Evolutionary conservation across 371 early-diverging fungal genomes (phyloP).

Genomic region (Circinella minor): DNA sequence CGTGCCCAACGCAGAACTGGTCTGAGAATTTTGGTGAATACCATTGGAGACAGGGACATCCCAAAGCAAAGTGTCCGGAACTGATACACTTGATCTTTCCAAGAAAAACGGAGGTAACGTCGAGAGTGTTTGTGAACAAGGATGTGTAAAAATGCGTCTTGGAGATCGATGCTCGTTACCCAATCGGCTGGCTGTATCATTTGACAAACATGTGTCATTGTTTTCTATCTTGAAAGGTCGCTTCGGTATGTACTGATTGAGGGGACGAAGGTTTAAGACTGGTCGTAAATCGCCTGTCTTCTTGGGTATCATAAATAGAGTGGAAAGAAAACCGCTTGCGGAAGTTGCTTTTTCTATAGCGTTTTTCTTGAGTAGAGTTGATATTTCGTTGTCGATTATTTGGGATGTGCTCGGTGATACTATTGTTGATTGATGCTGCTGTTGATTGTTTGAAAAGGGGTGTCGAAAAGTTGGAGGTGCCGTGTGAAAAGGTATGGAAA

Average conservation of each 20-base stretch:
- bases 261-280: conserved; percentile 25
- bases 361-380: background rate
- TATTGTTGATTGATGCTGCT: background rate
- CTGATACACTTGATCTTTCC: conserved; percentile 29
- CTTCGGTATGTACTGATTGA: conserved; percentile 23
- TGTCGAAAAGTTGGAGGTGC: background rate
- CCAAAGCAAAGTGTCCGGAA: conserved; percentile 37
- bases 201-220: conserved; percentile 17
- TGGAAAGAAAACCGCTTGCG: conserved; percentile 17
- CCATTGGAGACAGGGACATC: conserved; percentile 31
- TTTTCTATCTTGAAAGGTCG: conserved; percentile 37
- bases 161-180: conserved; percentile 22
- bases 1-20: conserved; percentile 37
- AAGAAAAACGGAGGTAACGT: conserved; percentile 27
- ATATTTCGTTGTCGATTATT: conserved; percentile 1
- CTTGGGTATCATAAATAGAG: conserved; percentile 30
- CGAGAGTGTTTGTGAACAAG: conserved; percentile 16
- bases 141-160: conserved; percentile 23
- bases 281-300: conserved; percentile 27
- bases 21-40: conserved; percentile 37
- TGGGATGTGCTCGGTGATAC: background rate
- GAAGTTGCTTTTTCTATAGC: conserved; percentile 10
- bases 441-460: background rate
- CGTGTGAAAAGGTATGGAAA: background rate
- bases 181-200: conserved; percentile 27